phyloP scores from a whole-genome alignment of 345 rosid species.

The Brassica incana region DNA sequence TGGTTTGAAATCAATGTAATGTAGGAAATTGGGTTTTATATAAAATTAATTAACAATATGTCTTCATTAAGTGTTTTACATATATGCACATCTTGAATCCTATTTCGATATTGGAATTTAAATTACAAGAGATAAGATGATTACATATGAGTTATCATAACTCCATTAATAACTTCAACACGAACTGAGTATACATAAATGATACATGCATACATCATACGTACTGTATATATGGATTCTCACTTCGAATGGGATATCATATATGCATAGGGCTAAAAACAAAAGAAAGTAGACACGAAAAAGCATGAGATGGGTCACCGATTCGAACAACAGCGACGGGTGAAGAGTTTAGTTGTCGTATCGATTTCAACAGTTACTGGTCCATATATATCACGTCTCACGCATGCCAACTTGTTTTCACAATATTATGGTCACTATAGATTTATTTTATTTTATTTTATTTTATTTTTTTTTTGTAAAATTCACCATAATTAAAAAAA shows the following conservation, averaged over 20 bases:
- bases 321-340: conserved; percentile 1
- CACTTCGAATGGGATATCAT: not conserved
- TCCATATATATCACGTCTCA: conserved; percentile 1
- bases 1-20: not conserved
- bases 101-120: not conserved
- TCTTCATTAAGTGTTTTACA: not conserved
- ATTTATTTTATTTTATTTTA: too few relatives aligned
- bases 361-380: conserved; percentile 9
- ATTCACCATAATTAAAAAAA: too few relatives aligned
- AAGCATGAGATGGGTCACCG: conserved; percentile 6
- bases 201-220: not conserved
- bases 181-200: not conserved
- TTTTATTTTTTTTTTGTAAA: too few relatives aligned
- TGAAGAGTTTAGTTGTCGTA: conserved; percentile 5
- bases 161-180: not conserved
- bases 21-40: not conserved
- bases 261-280: not conserved
- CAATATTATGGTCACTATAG: not conserved
- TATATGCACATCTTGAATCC: not conserved
- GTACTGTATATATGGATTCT: not conserved
- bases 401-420: not conserved
- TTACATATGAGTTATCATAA: not conserved
- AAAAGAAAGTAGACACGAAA: conserved; percentile 7
- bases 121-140: not conserved
- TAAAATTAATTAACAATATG: not conserved